These are phyloP conservation scores for Wickerhamomyces ciferrii DNA, from an alignment of 805 yeast genomes.

Conservation along the genomic window DNA sequence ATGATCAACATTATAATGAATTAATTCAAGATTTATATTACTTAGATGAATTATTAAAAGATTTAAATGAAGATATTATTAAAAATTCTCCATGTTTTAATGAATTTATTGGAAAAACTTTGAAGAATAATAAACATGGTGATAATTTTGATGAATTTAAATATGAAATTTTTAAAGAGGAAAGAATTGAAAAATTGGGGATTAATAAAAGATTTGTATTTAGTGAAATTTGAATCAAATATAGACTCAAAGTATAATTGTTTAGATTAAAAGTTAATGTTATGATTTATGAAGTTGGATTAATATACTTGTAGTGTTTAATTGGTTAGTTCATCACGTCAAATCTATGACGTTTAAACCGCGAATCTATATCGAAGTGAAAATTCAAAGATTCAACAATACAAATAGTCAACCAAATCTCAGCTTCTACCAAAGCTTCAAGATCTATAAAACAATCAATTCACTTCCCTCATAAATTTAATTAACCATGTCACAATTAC, in stretches of 20 bases:
- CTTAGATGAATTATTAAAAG: slow-evolving; percentile 4
- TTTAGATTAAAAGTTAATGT: background rate
- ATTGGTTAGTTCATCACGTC: too few relatives aligned
- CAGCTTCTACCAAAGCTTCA: too few relatives aligned
- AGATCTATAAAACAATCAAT: too few relatives aligned
- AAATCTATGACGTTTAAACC: too few relatives aligned
- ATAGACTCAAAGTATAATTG: background rate
- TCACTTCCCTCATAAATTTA: too few relatives aligned
- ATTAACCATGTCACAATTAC: slow-evolving; percentile 5
- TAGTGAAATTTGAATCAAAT: background rate
- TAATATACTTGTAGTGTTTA: background rate
- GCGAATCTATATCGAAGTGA: too few relatives aligned
- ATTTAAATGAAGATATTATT: slow-evolving; percentile 8
- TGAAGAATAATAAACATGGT: background rate
- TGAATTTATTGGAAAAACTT: background rate
- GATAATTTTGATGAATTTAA: background rate
- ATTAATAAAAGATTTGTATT: background rate
- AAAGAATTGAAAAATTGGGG: background rate
- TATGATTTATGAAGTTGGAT: background rate
- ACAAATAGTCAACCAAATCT: background rate
- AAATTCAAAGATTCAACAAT: too few relatives aligned
- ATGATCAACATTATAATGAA: slow-evolving; percentile 8
- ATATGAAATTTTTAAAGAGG: background rate
- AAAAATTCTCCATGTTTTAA: slow-evolving; percentile 2
- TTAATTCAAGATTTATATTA: slow-evolving; percentile 4